Evolutionary conservation across 306 rosid genomes (phyloP).

Genomic region (Mimosa pudica): DNA sequence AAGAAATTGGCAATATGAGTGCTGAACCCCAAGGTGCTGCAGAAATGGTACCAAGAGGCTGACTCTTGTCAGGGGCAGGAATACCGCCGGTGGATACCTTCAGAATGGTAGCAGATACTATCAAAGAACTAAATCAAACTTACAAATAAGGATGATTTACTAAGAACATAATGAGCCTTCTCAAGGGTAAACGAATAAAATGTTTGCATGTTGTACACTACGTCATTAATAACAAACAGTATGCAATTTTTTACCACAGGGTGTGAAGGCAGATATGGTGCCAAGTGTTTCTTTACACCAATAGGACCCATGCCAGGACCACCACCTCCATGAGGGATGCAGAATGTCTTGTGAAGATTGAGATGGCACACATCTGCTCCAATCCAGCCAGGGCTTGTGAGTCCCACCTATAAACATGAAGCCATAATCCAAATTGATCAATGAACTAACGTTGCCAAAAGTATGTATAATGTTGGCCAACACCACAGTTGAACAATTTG

Average conservation of each 20-base stretch:
- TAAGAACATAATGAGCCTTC: constrained; percentile 9
- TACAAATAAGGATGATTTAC: constrained; percentile 10
- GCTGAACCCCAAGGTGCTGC: constrained; percentile 99
- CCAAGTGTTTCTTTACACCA: constrained; percentile 99
- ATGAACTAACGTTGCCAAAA: background rate
- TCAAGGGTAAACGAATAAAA: constrained; percentile 20
- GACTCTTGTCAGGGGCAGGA: constrained; percentile 75
- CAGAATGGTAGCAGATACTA: constrained; percentile 31
- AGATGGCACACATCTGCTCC: constrained; percentile 99
- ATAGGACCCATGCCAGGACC: constrained; percentile 99
- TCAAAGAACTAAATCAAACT: constrained; percentile 15
- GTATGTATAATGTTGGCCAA: background rate
- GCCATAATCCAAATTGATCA: constrained; percentile 15
- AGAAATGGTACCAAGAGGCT: constrained; percentile 93
- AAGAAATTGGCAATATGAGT: constrained; percentile 96
- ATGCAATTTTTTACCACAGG: constrained; percentile 71
- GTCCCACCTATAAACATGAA: constrained; percentile 70
- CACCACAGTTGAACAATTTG: constrained; percentile 12
- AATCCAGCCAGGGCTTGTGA: constrained; percentile 97
- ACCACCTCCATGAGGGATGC: constrained; percentile 99
- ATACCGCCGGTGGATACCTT: constrained; percentile 92
- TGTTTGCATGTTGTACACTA: constrained; percentile 5
- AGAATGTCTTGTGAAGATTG: constrained; percentile 97
- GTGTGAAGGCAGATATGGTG: constrained; percentile 98
- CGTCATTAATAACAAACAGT: constrained; percentile 15